Base-by-base conservation (phyloP, 177 flowering plant genomes). In the Tripterygium wilfordii region DNA sequence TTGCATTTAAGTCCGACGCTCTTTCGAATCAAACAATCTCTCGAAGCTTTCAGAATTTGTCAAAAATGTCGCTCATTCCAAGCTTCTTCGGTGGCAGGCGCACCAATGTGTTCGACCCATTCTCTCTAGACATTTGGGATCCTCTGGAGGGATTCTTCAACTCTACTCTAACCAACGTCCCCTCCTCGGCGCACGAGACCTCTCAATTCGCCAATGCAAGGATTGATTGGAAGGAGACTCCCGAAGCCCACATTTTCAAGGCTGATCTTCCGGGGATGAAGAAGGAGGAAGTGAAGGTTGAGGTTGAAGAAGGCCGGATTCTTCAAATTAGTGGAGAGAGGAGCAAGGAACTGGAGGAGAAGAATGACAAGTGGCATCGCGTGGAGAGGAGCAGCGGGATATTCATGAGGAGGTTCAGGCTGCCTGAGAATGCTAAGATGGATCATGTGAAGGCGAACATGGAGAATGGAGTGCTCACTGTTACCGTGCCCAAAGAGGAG, bases 221-320 rank as follows among this genome's bases (percentile, higher is more conserved):
- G n/a, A 48, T 72, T 5, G 77, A 72, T 47, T 72, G 77, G 77
- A 68, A 65, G 42, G 70, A 42, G 57, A 63, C 65, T 14, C 62
- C 61, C 24, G 51, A 60, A 38, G 62, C 66, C 14, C 70, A 61
- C 33, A 50, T 66, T 13, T 61, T 66, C 60, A 66, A 56, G 29
- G 70, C 58, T 19, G 70, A 65, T 10, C 58, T 61, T 13, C 70
- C 66, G 12, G 70, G 65, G 25, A 36, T 65, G 39, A 64, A 49
- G 68, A 59, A 60, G 20, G 67, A 63, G 27, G 67, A 63, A 20
- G 61, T 49, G 50, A 60, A 65, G 27, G 61, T 60, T 1, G 69
- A 65, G 46, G 65, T 65, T 17, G 69, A 61, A 31, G 72, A 68
- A 10, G 66, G 64, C 1, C 41, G 58, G 50, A 52, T 63, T 8